A percentile compares a stretch with the other conserved stretches of the same genome.
These are phyloP conservation scores for Mimosa bimucronata DNA, from an alignment of 306 rosid genomes.

Conservation along the genomic window DNA sequence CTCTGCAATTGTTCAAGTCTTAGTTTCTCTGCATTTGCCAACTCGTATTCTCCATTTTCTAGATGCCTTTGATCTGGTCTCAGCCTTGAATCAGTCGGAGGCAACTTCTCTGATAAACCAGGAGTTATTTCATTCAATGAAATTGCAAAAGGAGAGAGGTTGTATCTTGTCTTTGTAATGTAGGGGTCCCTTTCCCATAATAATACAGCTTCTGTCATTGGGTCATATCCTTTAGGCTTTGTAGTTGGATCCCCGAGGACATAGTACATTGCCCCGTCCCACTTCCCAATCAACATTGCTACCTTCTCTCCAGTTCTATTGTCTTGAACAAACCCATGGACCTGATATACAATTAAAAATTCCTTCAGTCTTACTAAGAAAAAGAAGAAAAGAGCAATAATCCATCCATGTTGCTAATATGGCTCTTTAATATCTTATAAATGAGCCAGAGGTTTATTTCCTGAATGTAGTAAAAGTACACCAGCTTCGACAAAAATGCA, in stretches of 20 bases:
- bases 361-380: not conserved
- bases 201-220: slow-evolving; percentile 92
- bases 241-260: slow-evolving; percentile 96
- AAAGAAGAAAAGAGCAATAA: slow-evolving; percentile 11
- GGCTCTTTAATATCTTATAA: slow-evolving; percentile 12
- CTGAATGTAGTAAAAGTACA: slow-evolving; percentile 14
- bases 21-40: slow-evolving; percentile 90
- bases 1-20: slow-evolving; percentile 97
- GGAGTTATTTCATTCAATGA: slow-evolving; percentile 89
- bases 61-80: slow-evolving; percentile 97
- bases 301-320: slow-evolving; percentile 98
- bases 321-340: slow-evolving; percentile 98
- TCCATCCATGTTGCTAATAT: slow-evolving; percentile 17
- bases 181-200: slow-evolving; percentile 89
- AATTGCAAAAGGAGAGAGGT: slow-evolving; percentile 91
- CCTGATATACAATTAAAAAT: slow-evolving; percentile 56
- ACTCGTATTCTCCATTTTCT: slow-evolving; percentile 94
- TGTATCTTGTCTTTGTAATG: slow-evolving; percentile 82
- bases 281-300: slow-evolving; percentile 94
- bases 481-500: slow-evolving; percentile 1
- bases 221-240: slow-evolving; percentile 97
- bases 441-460: not conserved
- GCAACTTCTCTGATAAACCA: slow-evolving; percentile 68
- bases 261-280: slow-evolving; percentile 98
- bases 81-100: slow-evolving; percentile 96